Evolutionary conservation across 1,284 basidiomycete species (phyloP).

Genomic region (Xerocomus amazonicus): DNA sequence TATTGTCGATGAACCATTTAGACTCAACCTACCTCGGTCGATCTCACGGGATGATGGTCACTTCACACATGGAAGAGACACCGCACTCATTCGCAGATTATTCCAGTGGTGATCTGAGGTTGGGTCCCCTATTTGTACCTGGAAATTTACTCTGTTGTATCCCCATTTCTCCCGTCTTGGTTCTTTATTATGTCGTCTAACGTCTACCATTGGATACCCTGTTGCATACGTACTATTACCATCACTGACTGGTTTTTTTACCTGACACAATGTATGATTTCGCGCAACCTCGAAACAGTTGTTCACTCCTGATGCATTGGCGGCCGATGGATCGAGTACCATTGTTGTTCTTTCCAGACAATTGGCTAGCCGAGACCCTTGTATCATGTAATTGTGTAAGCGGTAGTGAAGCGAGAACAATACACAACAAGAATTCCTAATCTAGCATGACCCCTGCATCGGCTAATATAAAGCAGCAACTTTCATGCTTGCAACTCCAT

Average conservation of each 20-base stretch:
- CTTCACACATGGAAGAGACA: slow-evolving; percentile 32
- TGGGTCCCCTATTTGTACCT: slow-evolving; percentile 15
- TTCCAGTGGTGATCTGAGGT: slow-evolving; percentile 29
- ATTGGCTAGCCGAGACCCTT: background rate
- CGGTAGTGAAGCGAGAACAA: slow-evolving; percentile 16
- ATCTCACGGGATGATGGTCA: slow-evolving; percentile 32
- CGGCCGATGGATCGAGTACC: background rate
- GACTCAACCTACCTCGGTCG: slow-evolving; percentile 31
- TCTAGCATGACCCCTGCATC: background rate
- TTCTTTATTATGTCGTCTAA: slow-evolving; percentile 30
- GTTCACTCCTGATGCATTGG: background rate
- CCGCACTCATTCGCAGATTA: slow-evolving; percentile 34
- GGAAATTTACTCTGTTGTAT: slow-evolving; percentile 31
- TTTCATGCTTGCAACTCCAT: slow-evolving; percentile 4
- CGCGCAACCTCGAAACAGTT: slow-evolving; percentile 2
- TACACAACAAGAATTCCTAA: slow-evolving; percentile 21
- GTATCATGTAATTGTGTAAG: slow-evolving; percentile 8
- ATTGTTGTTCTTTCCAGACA: slow-evolving; percentile 1
- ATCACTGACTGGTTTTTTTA: slow-evolving; percentile 31
- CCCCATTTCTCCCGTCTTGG: slow-evolving; percentile 23
- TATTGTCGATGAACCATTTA: slow-evolving; percentile 39
- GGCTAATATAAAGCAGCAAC: slow-evolving; percentile 14
- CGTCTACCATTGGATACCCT: slow-evolving; percentile 34
- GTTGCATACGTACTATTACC: slow-evolving; percentile 36
- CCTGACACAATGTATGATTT: slow-evolving; percentile 31